Conservation (phyloP, 192 early-diverging fungal genomes). For the Coemansia sp. region DNA sequence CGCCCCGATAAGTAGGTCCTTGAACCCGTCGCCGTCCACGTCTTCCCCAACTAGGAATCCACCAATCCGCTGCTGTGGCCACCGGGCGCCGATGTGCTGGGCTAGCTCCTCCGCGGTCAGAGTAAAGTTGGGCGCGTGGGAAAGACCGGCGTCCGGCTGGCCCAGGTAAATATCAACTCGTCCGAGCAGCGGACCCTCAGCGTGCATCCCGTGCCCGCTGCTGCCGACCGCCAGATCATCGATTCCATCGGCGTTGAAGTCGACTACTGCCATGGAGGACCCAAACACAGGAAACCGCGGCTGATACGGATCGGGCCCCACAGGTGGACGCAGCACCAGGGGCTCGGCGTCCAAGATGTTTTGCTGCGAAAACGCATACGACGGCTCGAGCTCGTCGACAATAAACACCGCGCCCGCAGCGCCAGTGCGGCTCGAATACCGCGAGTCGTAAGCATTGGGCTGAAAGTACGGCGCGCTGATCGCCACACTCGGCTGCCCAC, state of each 20-base stretch:
- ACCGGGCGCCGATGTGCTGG: constrained; percentile 7
- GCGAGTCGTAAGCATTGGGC: background rate
- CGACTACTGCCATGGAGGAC: constrained; percentile 67
- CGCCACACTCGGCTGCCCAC: constrained; percentile 57
- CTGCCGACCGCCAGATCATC: constrained; percentile 76
- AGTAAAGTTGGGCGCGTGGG: constrained; percentile 47
- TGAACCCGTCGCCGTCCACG: constrained; percentile 58
- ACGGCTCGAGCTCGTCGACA: constrained; percentile 5
- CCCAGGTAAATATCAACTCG: constrained; percentile 70
- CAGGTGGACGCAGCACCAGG: constrained; percentile 14
- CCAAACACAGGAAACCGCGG: constrained; percentile 61
- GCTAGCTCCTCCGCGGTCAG: constrained; percentile 36
- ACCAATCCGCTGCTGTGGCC: constrained; percentile 29
- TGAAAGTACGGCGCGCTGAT: constrained; percentile 62
- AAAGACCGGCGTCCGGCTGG: constrained; percentile 44
- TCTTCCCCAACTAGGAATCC: constrained; percentile 56
- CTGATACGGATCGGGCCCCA: constrained; percentile 3
- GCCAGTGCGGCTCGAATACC: background rate
- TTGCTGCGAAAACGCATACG: constrained; percentile 22
- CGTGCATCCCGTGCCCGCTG: constrained; percentile 52
- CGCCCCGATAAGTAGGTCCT: constrained; percentile 66
- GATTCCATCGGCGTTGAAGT: constrained; percentile 81
- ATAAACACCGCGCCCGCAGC: constrained; percentile 59
- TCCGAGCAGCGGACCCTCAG: constrained; percentile 43
- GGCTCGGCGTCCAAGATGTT: constrained; percentile 51